phyloP scores from a whole-genome alignment of 1,139 yeast genomes.

The Kurtzmaniella quercitrusa region DNA sequence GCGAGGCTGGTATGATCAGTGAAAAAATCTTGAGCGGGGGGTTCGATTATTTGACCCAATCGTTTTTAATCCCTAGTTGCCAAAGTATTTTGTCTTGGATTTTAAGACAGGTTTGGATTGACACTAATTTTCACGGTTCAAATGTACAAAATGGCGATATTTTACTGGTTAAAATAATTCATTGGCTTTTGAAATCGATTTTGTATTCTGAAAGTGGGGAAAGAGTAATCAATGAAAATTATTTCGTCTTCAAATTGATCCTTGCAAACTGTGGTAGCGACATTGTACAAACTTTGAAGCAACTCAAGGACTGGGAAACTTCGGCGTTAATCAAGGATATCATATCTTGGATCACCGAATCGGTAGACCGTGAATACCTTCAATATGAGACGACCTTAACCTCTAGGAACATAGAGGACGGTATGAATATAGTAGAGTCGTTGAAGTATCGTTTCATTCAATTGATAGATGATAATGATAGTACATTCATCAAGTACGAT shows the following conservation, averaged over 20 bases:
- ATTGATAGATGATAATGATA: slow-evolving; percentile 4
- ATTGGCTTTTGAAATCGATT: slow-evolving; percentile 3
- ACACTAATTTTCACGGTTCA: slow-evolving; percentile 7
- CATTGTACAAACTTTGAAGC: slow-evolving; percentile 15
- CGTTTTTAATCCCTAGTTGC: slow-evolving; percentile 38
- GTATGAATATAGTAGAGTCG: slow-evolving; percentile 7
- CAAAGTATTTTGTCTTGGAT: slow-evolving; percentile 35
- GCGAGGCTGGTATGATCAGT: slow-evolving; percentile 47
- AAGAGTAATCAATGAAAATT: slow-evolving; percentile 11
- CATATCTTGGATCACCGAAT: slow-evolving; percentile 10
- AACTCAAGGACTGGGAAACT: slow-evolving; percentile 13
- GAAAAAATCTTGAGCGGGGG: slow-evolving; percentile 34
- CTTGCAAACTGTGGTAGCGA: slow-evolving; percentile 20
- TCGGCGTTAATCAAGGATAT: slow-evolving; percentile 15
- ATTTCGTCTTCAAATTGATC: slow-evolving; percentile 22
- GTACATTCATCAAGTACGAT: slow-evolving; percentile 5
- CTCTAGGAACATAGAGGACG: neutral
- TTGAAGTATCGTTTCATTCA: slow-evolving; percentile 7
- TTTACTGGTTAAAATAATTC: slow-evolving; percentile 3
- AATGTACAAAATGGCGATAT: slow-evolving; percentile 9
- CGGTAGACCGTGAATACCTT: slow-evolving; percentile 11
- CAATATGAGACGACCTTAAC: neutral
- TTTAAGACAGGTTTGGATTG: slow-evolving; percentile 13
- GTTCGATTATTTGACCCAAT: slow-evolving; percentile 41
- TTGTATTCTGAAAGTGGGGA: slow-evolving; percentile 1